Percentiles rank a stretch among this genome's conserved stretches.
phyloP scores from a whole-genome alignment of 1,284 basidiomycete genomes.

The Heterobasidion parviporum region DNA sequence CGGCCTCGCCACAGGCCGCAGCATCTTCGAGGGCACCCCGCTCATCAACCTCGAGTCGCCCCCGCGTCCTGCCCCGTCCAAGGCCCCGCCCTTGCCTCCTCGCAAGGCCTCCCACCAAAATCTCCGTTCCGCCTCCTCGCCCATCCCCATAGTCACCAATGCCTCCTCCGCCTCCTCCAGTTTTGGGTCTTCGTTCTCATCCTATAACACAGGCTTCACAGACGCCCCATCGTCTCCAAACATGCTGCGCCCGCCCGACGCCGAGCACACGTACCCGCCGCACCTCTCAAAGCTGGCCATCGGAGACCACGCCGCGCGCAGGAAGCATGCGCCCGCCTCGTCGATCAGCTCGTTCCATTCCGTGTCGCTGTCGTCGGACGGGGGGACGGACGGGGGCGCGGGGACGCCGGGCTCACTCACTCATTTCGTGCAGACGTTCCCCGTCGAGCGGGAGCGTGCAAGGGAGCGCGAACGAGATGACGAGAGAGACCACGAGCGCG shows the following conservation, averaged over 20 bases:
- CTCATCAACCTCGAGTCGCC: slow-evolving; percentile 51
- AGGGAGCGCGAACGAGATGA: slow-evolving; percentile 24
- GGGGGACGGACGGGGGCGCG: slow-evolving; percentile 30
- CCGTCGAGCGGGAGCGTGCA: slow-evolving; percentile 28
- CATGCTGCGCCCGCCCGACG: slow-evolving; percentile 36
- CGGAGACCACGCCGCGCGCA: slow-evolving; percentile 21
- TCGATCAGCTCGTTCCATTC: slow-evolving; percentile 78
- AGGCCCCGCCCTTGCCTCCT: slow-evolving; percentile 54
- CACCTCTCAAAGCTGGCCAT: slow-evolving; percentile 17
- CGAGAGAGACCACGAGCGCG: slow-evolving; percentile 4
- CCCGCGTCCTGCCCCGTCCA: slow-evolving; percentile 14
- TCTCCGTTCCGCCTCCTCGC: slow-evolving; percentile 36
- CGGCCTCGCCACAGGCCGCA: slow-evolving; percentile 10
- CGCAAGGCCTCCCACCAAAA: slow-evolving; percentile 50
- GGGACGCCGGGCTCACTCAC: slow-evolving; percentile 32
- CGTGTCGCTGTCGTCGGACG: slow-evolving; percentile 68
- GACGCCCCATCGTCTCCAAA: slow-evolving; percentile 20
- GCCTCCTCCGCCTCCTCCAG: not conserved
- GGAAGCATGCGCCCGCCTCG: slow-evolving; percentile 50
- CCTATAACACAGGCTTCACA: not conserved
- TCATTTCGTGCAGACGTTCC: slow-evolving; percentile 34
- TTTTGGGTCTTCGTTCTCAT: not conserved
- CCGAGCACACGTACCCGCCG: slow-evolving; percentile 53
- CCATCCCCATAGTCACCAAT: slow-evolving; percentile 2
- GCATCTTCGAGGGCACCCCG: slow-evolving; percentile 22